A percentile compares a stretch with the other conserved stretches of the same genome.
These are phyloP conservation scores for Halteria grandinella DNA, from an alignment of 73 alveolate species.

Conservation along the genomic window DNA sequence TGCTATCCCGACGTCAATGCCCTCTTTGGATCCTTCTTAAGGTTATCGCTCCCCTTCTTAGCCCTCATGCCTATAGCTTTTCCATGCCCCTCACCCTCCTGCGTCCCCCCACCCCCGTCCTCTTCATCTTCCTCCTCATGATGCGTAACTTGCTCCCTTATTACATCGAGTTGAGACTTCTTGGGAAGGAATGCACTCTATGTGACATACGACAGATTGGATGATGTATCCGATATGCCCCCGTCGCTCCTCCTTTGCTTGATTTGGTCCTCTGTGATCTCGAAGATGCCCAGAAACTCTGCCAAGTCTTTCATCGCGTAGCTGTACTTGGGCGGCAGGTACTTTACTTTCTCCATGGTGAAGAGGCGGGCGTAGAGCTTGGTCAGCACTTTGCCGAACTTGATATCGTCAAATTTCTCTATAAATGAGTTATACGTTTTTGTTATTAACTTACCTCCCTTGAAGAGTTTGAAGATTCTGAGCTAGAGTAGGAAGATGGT, in stretches of 20 bases:
- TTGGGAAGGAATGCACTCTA: slow-evolving; percentile 38
- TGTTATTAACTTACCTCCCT: neutral
- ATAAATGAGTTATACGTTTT: neutral
- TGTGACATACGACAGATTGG: slow-evolving; percentile 39
- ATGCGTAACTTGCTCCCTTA: slow-evolving; percentile 11
- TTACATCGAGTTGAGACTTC: slow-evolving; percentile 17
- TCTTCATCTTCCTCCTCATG: slow-evolving; percentile 36
- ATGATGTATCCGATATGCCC: slow-evolving; percentile 24
- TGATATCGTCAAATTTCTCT: slow-evolving; percentile 43
- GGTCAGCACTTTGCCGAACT: slow-evolving; percentile 22
- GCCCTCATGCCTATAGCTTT: neutral
- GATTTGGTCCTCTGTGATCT: slow-evolving; percentile 37
- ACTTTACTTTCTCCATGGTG: slow-evolving; percentile 56
- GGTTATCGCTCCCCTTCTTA: neutral
- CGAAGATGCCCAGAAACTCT: slow-evolving; percentile 23
- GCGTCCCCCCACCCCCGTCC: neutral
- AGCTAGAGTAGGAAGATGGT: slow-evolving; percentile 40
- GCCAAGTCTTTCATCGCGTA: slow-evolving; percentile 54
- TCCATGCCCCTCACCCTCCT: too few relatives aligned
- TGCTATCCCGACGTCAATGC: too few relatives aligned
- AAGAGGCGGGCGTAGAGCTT: slow-evolving; percentile 12
- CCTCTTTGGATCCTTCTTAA: too few relatives aligned
- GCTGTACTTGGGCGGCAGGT: slow-evolving; percentile 56
- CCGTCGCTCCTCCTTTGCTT: slow-evolving; percentile 20
- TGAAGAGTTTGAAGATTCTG: slow-evolving; percentile 10